Evolutionary conservation across 2,329 filamentous ascomycete genomes (phyloP).

Genomic region (Aspergillus sergii): DNA sequence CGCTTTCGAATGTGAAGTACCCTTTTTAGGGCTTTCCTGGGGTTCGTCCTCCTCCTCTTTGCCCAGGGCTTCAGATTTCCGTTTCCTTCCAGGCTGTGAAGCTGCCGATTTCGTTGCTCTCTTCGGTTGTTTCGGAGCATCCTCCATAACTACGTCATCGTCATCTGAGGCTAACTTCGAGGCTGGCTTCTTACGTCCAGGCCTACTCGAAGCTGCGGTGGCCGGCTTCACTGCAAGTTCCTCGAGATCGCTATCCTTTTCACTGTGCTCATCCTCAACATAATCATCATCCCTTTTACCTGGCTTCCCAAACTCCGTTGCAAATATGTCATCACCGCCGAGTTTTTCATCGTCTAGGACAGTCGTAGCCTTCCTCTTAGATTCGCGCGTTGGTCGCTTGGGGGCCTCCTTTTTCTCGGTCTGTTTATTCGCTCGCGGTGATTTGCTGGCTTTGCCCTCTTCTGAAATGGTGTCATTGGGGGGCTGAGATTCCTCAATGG

Average conservation of each 20-base stretch:
- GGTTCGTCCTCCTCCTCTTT: constrained; percentile 59
- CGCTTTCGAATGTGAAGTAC: constrained; percentile 38
- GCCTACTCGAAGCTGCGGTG: constrained; percentile 51
- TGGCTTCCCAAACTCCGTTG: constrained; percentile 67
- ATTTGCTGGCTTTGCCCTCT: constrained; percentile 9
- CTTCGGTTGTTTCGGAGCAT: constrained; percentile 48
- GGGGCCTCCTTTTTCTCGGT: constrained; percentile 47
- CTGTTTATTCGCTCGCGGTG: constrained; percentile 42
- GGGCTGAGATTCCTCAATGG: constrained; percentile 21
- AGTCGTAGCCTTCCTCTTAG: constrained; percentile 38
- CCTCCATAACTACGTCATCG: constrained; percentile 58
- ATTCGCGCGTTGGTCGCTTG: constrained; percentile 18
- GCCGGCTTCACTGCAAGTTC: constrained; percentile 65
- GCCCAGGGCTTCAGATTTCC: constrained; percentile 59
- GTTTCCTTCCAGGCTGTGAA: constrained; percentile 49
- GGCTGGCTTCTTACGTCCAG: constrained; percentile 38
- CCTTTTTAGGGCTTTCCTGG: constrained; percentile 62
- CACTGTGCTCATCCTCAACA: constrained; percentile 60
- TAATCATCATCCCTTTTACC: constrained; percentile 69
- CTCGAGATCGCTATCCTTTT: constrained; percentile 63
- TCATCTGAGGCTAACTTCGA: constrained; percentile 38
- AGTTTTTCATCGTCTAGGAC: constrained; percentile 67
- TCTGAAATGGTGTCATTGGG: constrained; percentile 12
- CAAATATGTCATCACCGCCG: constrained; percentile 80
- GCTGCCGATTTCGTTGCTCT: constrained; percentile 51